Evolutionary conservation across 2,329 filamentous ascomycete species (phyloP).

Genomic region (Nectriaceae sp.): DNA sequence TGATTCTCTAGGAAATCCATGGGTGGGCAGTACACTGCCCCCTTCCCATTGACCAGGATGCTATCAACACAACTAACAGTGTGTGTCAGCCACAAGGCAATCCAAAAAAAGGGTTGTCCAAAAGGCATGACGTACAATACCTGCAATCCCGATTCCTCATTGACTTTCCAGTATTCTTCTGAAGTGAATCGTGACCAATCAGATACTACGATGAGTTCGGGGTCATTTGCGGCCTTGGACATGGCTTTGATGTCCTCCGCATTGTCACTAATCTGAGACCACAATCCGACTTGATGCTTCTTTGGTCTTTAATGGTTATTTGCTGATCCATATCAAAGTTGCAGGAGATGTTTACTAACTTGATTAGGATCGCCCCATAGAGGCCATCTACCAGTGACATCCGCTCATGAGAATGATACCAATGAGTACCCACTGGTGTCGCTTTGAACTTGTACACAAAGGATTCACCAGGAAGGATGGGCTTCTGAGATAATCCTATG

Average conservation of each 20-base stretch:
- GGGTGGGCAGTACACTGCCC: constrained; percentile 53
- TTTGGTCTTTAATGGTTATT: no score
- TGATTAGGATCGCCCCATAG: constrained; percentile 57
- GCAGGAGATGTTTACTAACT: constrained; percentile 31
- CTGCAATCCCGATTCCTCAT: no score
- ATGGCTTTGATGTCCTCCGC: neutral
- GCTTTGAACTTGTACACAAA: constrained; percentile 60
- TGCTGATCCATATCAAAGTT: no score
- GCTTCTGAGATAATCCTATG: constrained; percentile 55
- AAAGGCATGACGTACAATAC: no score
- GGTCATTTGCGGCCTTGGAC: neutral
- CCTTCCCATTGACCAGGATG: constrained; percentile 63
- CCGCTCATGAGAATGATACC: constrained; percentile 60
- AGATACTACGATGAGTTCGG: neutral
- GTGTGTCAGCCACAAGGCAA: no score
- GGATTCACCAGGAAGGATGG: constrained; percentile 48
- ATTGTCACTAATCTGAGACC: neutral
- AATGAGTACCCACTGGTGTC: constrained; percentile 58
- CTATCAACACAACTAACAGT: constrained; percentile 43
- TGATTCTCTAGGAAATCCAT: constrained; percentile 32
- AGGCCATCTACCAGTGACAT: constrained; percentile 62
- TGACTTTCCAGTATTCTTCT: constrained; percentile 9
- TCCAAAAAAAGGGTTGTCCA: no score
- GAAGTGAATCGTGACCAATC: constrained; percentile 8
- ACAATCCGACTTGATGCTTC: no score